Evolutionary conservation across 2,329 filamentous ascomycete species (phyloP), one percentile per base, ranked within the genome.

Genomic region (Knoxdaviesia capensis): DNA sequence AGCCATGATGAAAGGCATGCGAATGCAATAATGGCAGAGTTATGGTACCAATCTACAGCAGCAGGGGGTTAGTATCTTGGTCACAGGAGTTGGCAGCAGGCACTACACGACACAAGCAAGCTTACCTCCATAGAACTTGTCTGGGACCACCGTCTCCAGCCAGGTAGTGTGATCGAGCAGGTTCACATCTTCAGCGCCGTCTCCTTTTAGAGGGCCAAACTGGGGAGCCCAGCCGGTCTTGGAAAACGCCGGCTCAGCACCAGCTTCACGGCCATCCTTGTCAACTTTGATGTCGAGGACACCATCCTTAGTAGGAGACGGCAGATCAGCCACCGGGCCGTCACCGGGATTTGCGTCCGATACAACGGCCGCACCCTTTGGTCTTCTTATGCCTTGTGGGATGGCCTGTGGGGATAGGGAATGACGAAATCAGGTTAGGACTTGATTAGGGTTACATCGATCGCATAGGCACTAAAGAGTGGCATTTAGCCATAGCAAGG

Each of bases 1-100:
- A 94, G 68, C 87, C 88, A 98, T 28, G 88, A 94, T 31, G 74
- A 66, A 41, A 98, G 65, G 55, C 86, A 94, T 41, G 88, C 85
- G 55, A 98, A 94, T 49, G 88, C 69, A 54, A 98, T 94, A 47
- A 98, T 65, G n/a, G 68, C 90, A 3, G 87, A 77, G 58, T 98
- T 98, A 59, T 98, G 87, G 59, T 96, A 98, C 90, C 90, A 98
- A 57, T 96, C 86, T 84, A 41, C 11, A 31, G 29, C 35, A 38
- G 28, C 36, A 31, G 34, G 37, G 20, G 38, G 11, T 48, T 41
- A 45, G 29, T 44, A 20, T 20, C 2, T 3, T 20, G 40, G 42
- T 46, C 36, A 41, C 39, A 34, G 35, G 34, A 35, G 36, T 6
- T 41, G 7, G 36, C 33, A 11, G 39, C 11, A 7, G 34, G 28